Evolutionary conservation across 2,329 filamentous ascomycete species (phyloP), one percentile per base, ranked within the genome.

Genomic region (Coniella lustricola): DNA sequence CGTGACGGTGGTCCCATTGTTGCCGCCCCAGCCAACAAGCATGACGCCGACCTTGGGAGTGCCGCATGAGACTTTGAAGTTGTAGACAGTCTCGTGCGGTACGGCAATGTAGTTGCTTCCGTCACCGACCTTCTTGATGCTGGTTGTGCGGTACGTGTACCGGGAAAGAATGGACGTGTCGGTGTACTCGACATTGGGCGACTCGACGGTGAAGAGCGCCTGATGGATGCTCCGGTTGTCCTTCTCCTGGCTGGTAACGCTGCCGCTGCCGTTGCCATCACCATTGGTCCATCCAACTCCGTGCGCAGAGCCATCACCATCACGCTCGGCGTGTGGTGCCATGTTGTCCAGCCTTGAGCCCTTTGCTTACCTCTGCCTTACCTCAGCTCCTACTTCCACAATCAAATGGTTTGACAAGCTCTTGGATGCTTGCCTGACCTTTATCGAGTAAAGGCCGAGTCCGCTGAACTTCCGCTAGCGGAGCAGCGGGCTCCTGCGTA

Each of bases 1-100:
- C 52, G 93, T 97, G 54, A 98, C 89, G 50, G 93, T 98, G 57
- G 89, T 89, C 57, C 93, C 93, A 66, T 98, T 98, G 81, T 98
- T 98, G 64, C 93, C 93, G 70, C 93, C 93, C 82, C 86, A 91
- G 56, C 93, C 93, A 58, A 98, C 91, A 57, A 98, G 79, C 93
- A 98, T 97, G 74, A 96, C 81, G 64, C 93, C 93, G 58, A 89
- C 81, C 77, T 91, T 95, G 70, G 90, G 89, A 52, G 97, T 80
- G 70, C 87, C 87, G 67, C 91, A 89, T 66, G 95, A 86, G 63
- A 93, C 87, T 79, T 95, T 95, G 85, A 98, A 97, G 76, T 96
- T 85, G 69, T 97, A 98, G 59, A 84, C 73, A 55, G 87, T 93
- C 72, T 95, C 86, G 70, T 87, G 87, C 62, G 93, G 93, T 54